These are phyloP conservation scores for Gloeostereum incarnatum DNA, from an alignment of 768 basidiomycete genomes.

Conservation along the genomic window DNA sequence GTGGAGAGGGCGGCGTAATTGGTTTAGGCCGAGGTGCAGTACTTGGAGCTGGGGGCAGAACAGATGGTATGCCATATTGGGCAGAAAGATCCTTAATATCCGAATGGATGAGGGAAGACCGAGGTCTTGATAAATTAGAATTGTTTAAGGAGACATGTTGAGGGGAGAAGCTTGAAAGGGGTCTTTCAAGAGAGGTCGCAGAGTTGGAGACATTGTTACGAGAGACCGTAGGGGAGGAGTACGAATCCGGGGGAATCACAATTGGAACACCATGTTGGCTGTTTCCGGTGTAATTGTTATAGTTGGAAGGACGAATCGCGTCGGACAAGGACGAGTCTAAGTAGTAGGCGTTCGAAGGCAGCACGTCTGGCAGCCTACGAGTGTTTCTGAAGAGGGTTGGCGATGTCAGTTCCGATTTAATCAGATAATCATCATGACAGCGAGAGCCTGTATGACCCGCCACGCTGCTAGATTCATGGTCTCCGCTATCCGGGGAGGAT, in stretches of 20 bases:
- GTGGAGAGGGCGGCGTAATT: constrained; percentile 21
- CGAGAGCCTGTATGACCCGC: too few species aligned
- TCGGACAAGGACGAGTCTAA: constrained; percentile 19
- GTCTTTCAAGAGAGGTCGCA: constrained; percentile 35
- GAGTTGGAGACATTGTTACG: constrained; percentile 27
- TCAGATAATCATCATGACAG: too few species aligned
- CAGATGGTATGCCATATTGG: constrained; percentile 74
- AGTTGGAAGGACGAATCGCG: constrained; percentile 43
- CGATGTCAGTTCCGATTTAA: too few species aligned
- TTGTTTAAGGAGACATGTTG: constrained; percentile 54
- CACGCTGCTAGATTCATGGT: too few species aligned
- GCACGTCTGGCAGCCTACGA: constrained; percentile 47
- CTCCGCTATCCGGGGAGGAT: too few species aligned
- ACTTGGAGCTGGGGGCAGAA: constrained; percentile 58
- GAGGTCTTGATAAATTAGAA: constrained; percentile 44
- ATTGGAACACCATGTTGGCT: constrained; percentile 37
- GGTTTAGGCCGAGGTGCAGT: constrained; percentile 33
- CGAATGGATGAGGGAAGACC: constrained; percentile 58
- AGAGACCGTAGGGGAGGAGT: constrained; percentile 26
- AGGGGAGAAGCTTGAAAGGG: constrained; percentile 42
- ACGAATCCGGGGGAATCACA: constrained; percentile 43
- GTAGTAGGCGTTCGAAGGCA: constrained; percentile 24
- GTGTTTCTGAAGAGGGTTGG: too few species aligned
- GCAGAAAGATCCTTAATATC: constrained; percentile 63
- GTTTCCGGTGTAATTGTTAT: constrained; percentile 20